A percentile compares a stretch with the other conserved stretches of the same genome.
Conservation (phyloP, 2,329 filamentous ascomycete species). For the Dactylellina parvicollis region DNA sequence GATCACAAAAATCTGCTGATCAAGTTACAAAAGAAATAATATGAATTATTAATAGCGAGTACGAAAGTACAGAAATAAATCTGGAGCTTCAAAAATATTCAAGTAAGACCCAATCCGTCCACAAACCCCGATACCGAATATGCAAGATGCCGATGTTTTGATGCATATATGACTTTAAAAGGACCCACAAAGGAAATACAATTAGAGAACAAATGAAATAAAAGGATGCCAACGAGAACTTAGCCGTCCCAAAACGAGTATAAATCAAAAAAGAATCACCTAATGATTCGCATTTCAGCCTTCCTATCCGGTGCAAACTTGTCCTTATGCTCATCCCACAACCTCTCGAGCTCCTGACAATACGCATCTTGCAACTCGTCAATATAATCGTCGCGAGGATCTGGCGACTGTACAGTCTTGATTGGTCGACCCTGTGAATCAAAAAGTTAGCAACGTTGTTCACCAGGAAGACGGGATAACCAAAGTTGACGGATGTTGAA, state of each 20-base stretch:
- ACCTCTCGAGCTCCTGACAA: slow-evolving; percentile 74
- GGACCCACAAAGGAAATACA: slow-evolving; percentile 1
- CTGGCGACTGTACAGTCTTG: slow-evolving; percentile 67
- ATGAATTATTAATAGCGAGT: no score
- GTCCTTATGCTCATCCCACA: slow-evolving; percentile 83
- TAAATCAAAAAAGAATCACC: no score
- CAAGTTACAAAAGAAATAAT: no score
- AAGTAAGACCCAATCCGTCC: neutral
- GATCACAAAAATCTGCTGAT: no score
- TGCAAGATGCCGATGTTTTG: no score
- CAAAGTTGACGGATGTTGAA: neutral
- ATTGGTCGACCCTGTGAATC: slow-evolving; percentile 65
- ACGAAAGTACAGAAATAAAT: no score
- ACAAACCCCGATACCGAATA: no score
- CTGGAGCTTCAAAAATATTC: neutral
- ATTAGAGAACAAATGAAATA: neutral
- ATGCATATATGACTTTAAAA: no score
- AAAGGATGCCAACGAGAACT: neutral
- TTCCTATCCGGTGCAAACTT: slow-evolving; percentile 72
- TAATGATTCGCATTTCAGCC: slow-evolving; percentile 74
- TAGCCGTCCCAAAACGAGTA: no score
- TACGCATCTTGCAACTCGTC: slow-evolving; percentile 83
- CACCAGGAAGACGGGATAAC: slow-evolving; percentile 72
- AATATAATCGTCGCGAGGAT: slow-evolving; percentile 78
- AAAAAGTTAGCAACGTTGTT: slow-evolving; percentile 31